Conservation (phyloP, 192 early-diverging fungal species). For the Coemansia reversa region DNA sequence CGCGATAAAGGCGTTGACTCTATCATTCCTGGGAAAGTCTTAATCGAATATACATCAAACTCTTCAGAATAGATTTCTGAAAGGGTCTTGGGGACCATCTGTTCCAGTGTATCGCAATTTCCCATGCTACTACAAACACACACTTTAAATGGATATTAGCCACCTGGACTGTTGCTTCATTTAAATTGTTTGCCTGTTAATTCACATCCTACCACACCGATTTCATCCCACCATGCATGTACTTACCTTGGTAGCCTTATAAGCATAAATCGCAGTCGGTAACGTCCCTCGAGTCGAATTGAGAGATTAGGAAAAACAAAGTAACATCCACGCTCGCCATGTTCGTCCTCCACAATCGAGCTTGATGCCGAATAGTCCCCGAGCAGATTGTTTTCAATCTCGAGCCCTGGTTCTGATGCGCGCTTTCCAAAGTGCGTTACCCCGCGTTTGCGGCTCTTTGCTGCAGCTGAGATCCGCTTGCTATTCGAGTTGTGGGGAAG, state of each 20-base stretch:
- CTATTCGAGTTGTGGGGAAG: slow-evolving; percentile 51
- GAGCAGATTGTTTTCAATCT: slow-evolving; percentile 48
- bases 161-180: background rate
- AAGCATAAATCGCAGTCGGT: slow-evolving; percentile 66
- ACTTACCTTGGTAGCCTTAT: slow-evolving; percentile 64
- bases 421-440: slow-evolving; percentile 42
- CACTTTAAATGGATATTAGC: too few species aligned
- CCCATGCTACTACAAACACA: slow-evolving; percentile 27
- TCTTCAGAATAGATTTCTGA: slow-evolving; percentile 61
- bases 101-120: slow-evolving; percentile 37
- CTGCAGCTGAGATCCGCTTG: slow-evolving; percentile 52
- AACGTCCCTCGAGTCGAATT: slow-evolving; percentile 71
- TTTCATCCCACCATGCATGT: background rate
- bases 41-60: slow-evolving; percentile 78
- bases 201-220: too few species aligned
- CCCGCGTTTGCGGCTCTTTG: slow-evolving; percentile 52
- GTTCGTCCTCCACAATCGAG: slow-evolving; percentile 46
- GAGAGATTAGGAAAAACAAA: slow-evolving; percentile 79
- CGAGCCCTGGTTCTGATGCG: slow-evolving; percentile 27
- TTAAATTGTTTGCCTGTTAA: background rate
- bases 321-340: slow-evolving; percentile 65
- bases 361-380: slow-evolving; percentile 45
- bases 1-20: slow-evolving; percentile 78
- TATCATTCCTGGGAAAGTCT: slow-evolving; percentile 84
- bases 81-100: slow-evolving; percentile 56